Evolutionary conservation across 2,329 filamentous ascomycete genomes (phyloP).

Genomic region (Ceratocystis papillata): DNA sequence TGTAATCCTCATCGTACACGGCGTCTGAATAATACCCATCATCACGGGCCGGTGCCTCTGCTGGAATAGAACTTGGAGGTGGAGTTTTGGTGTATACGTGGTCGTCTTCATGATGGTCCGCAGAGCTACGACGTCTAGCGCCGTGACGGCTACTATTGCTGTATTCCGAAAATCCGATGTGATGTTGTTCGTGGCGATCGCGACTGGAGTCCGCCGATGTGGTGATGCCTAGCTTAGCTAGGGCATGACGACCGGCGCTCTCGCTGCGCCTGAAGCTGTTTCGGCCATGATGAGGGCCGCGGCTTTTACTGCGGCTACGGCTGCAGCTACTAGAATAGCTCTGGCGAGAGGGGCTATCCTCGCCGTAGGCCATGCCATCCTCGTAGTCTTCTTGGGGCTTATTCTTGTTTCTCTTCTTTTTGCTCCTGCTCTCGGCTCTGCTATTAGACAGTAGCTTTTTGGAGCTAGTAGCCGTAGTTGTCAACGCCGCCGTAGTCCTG

Average conservation of each 20-base stretch:
- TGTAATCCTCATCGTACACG: background rate
- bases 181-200: background rate
- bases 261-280: constrained; percentile 26
- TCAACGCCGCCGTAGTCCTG: constrained; percentile 46
- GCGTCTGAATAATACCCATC: constrained; percentile 1
- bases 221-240: constrained; percentile 52
- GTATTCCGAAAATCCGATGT: background rate
- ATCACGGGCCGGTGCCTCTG: background rate
- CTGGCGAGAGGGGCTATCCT: constrained; percentile 40
- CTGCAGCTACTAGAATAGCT: constrained; percentile 32
- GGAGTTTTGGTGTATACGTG: background rate
- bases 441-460: constrained; percentile 41
- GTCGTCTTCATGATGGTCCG: background rate
- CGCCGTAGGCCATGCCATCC: constrained; percentile 23
- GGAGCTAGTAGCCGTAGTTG: constrained; percentile 50
- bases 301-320: constrained; percentile 44
- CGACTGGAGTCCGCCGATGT: constrained; percentile 26
- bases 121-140: background rate
- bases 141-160: background rate
- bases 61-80: background rate
- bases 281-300: constrained; percentile 34
- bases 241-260: constrained; percentile 43
- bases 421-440: constrained; percentile 30
- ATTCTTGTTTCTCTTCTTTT: constrained; percentile 25
- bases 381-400: constrained; percentile 10